A percentile compares a stretch with the other conserved stretches of the same genome.
These are phyloP conservation scores for Cystofilobasidium capitatum DNA, from an alignment of 768 basidiomycete genomes.

Conservation along the genomic window DNA sequence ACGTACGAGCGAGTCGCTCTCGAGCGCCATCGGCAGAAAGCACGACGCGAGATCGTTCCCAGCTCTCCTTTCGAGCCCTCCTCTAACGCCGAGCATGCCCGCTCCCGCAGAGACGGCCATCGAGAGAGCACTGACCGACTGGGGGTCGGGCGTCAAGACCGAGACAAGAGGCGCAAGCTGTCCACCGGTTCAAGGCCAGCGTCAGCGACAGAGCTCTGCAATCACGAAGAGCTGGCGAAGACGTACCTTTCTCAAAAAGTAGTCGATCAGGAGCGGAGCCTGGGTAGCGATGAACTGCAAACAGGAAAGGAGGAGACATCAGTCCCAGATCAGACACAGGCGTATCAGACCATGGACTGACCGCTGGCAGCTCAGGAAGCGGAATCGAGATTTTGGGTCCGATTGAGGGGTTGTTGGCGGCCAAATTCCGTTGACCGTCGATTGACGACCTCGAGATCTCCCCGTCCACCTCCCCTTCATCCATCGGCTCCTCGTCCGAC, in stretches of 20 bases:
- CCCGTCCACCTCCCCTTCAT: not conserved
- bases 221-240: too few species aligned
- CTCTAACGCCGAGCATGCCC: not conserved
- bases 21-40: conserved; percentile 24
- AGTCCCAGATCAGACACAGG: not conserved
- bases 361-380: not conserved
- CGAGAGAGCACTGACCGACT: not conserved
- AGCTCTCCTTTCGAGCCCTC: not conserved
- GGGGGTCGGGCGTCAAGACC: conserved; percentile 14
- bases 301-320: not conserved
- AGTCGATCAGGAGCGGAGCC: conserved; percentile 24
- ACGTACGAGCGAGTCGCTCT: conserved; percentile 14
- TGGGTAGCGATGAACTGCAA: conserved; percentile 15
- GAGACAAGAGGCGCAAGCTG: conserved; percentile 27
- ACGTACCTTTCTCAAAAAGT: conserved; percentile 26
- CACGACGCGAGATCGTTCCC: conserved; percentile 17
- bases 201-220: too few species aligned
- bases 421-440: not conserved
- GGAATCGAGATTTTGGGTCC: not conserved
- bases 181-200: too few species aligned
- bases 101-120: conserved; percentile 1
- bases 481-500: not conserved
- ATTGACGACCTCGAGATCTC: not conserved
- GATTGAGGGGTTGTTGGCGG: not conserved
- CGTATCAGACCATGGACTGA: not conserved